These are phyloP conservation scores for Nannochloris sp. DNA, from an alignment of 139 green algal genomes.

Conservation along the genomic window DNA sequence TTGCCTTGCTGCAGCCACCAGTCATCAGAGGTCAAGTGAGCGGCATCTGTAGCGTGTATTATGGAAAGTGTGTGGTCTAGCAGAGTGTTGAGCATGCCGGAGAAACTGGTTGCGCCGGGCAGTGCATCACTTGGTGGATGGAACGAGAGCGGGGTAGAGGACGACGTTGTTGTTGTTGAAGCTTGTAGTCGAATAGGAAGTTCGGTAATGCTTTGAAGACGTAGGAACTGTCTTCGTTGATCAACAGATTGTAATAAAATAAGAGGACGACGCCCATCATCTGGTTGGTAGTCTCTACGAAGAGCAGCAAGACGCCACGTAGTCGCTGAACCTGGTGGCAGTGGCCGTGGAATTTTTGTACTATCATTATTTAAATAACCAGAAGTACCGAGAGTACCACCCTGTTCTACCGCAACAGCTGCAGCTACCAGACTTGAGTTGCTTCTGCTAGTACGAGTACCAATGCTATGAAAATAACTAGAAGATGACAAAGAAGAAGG, in stretches of 20 bases:
- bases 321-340: no score
- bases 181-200: neutral
- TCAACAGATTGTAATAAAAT: constrained; percentile 6
- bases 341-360: no score
- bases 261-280: neutral
- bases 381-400: no score
- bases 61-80: constrained; percentile 20
- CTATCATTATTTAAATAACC: no score
- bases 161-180: no score
- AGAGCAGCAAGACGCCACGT: neutral
- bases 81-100: constrained; percentile 45
- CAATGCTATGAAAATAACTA: no score
- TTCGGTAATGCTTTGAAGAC: constrained; percentile 1
- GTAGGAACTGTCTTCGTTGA: constrained; percentile 13
- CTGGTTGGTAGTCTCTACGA: neutral
- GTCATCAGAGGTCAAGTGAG: constrained; percentile 23
- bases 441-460: no score
- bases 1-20: constrained; percentile 47
- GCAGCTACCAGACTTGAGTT: no score
- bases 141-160: no score
- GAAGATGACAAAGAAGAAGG: no score
- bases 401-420: neutral
- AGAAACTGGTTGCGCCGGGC: constrained; percentile 35
- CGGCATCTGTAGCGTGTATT: constrained; percentile 7
- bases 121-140: neutral